phyloP scores from a whole-genome alignment of 2,329 filamentous ascomycete genomes.

The Aspergillus glaucus region DNA sequence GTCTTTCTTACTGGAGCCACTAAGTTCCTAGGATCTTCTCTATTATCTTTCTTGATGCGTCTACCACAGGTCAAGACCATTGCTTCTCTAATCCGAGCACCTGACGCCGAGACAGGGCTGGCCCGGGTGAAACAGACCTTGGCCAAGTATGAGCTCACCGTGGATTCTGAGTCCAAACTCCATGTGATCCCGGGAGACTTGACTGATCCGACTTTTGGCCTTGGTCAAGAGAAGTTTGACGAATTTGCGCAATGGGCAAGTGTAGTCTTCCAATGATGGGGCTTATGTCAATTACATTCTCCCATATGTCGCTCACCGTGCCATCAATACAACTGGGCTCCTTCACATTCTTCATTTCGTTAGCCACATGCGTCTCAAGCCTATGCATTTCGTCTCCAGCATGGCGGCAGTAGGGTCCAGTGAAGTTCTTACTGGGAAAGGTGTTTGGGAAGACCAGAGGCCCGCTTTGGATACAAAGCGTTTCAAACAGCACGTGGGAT shows the following conservation, averaged over 20 bases:
- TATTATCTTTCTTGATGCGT: slow-evolving; percentile 3
- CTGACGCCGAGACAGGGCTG: not conserved
- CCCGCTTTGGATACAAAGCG: slow-evolving; percentile 1
- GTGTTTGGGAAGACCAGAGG: slow-evolving; percentile 5
- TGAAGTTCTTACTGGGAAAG: not conserved
- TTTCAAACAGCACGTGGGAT: slow-evolving; percentile 9
- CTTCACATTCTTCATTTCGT: slow-evolving; percentile 2
- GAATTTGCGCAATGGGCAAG: slow-evolving; percentile 1
- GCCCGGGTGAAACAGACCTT: slow-evolving; percentile 5
- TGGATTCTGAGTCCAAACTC: slow-evolving; percentile 4
- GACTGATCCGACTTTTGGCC: not conserved
- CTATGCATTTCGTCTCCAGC: not conserved
- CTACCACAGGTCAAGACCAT: slow-evolving; percentile 7
- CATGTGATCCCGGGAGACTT: slow-evolving; percentile 4
- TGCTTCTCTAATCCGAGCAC: slow-evolving; percentile 11
- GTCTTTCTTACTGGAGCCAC: slow-evolving; percentile 12
- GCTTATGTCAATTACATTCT: slow-evolving; percentile 5
- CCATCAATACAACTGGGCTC: slow-evolving; percentile 3
- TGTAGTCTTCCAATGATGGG: slow-evolving; percentile 11
- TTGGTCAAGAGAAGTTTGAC: not conserved
- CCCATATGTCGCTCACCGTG: slow-evolving; percentile 5
- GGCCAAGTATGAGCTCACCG: slow-evolving; percentile 1
- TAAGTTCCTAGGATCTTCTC: slow-evolving; percentile 9
- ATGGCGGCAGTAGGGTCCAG: not conserved
- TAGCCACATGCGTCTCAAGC: not conserved